phyloP scores from a whole-genome alignment of 768 basidiomycete genomes.

The Clavaria fumosa region DNA sequence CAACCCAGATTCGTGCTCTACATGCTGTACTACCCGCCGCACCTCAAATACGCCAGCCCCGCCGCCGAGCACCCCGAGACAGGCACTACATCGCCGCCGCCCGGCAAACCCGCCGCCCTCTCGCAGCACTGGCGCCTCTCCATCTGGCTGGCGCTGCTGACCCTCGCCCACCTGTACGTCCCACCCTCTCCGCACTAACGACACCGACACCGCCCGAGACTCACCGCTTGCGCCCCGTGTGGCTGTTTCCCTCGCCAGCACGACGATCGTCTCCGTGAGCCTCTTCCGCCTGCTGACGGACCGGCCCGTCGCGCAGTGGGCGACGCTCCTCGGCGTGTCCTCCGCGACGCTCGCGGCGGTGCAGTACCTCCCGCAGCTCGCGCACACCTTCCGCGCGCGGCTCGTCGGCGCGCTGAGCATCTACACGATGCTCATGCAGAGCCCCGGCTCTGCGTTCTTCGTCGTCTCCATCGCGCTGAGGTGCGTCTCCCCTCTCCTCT shows the following conservation, averaged over 20 bases:
- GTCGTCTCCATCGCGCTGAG: slow-evolving; percentile 63
- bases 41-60: slow-evolving; percentile 50
- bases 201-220: no score
- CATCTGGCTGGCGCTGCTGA: slow-evolving; percentile 55
- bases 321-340: slow-evolving; percentile 73
- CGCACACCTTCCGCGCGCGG: slow-evolving; percentile 59
- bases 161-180: slow-evolving; percentile 61
- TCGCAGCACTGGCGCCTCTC: slow-evolving; percentile 70
- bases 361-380: slow-evolving; percentile 82
- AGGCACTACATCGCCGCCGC: slow-evolving; percentile 22
- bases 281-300: slow-evolving; percentile 40
- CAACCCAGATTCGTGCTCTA: slow-evolving; percentile 67
- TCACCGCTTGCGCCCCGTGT: no score
- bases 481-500: no score
- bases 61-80: slow-evolving; percentile 27
- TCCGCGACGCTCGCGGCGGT: slow-evolving; percentile 63
- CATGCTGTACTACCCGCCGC: slow-evolving; percentile 80
- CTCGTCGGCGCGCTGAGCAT: slow-evolving; percentile 90
- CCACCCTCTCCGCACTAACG: slow-evolving; percentile 4
- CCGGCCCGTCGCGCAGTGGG: slow-evolving; percentile 38
- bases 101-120: slow-evolving; percentile 27
- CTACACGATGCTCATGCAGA: slow-evolving; percentile 92
- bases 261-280: slow-evolving; percentile 43
- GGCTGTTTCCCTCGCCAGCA: no score
- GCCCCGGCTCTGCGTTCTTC: slow-evolving; percentile 81